Evolutionary conservation across 2,329 filamentous ascomycete species (phyloP), one percentile per base, ranked within the genome.

Genomic region (Fusarium armeniacum): DNA sequence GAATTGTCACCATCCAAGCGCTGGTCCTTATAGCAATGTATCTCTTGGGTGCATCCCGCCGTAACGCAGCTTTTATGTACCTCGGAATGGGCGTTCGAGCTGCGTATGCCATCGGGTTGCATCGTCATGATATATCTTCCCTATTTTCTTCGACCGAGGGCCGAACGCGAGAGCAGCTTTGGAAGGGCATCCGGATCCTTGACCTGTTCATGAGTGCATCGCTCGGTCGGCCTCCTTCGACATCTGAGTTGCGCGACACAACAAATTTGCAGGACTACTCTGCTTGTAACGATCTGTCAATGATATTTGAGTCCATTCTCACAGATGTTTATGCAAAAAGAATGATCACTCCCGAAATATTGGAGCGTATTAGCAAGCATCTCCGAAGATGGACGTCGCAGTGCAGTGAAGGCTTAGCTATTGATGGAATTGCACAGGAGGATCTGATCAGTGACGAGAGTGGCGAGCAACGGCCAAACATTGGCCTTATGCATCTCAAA

Each of bases 61-160:
- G 77, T 1, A 81, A 80, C 38, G 76, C 80, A 5, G 80, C 80
- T 0, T 80, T 79, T 13, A 79, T 81, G 77, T 76, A 80, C 30
- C 73, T 81, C 4, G 80, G 80, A 5, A 76, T 78, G 41, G 80
- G 79, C 3, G 78, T 77, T 2, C 71, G 78, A 22, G 82, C 83
- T 8, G 78, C 79, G 3, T 77, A 78, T 44, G 74, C 78, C 0
- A 65, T 80, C 8, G 79, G 78, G 1, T 72, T 80, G 2, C 75
- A 80, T 38, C 69, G 75, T 4, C 59, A 72, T 10, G 70, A 80
- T 26, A 74, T 77, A 51, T 73, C 73, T 1, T 70, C 73, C 5
- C 59, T 77, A 0, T 80, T 79, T 26, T 66, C 71, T 1, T 35
- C 62, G 0, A 65, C 58, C 1, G 77, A 80, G 35, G 71, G 70